Evolutionary conservation across 768 basidiomycete genomes (phyloP), one percentile per base, ranked within the genome.

Genomic region (Mycena leptocephala): DNA sequence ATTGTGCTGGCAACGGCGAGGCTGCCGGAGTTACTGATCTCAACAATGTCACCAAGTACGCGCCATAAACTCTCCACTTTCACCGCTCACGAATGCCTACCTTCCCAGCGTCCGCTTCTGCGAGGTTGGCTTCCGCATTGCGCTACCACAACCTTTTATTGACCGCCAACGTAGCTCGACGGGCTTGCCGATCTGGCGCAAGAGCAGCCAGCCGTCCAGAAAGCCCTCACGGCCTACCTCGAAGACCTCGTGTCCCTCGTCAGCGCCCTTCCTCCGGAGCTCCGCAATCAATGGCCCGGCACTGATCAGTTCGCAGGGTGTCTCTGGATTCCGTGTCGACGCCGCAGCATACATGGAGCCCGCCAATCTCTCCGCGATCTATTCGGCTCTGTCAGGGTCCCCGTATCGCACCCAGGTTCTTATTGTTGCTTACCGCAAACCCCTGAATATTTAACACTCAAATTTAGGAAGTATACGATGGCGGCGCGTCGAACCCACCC

Each of bases 311-410:
- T 64, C 39, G 30, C 53, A 72, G 71, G 71, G 72, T 0, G 72
- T 66, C 43, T 65, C 72, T 66, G 72, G 72, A 46, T 73, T 73
- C 64, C 72, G 72, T 46, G 56, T 73, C 16, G 72, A 73, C 46
- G 72, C 72, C 18, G 72, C 72, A 65, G 64, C 63, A 39, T 65
- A 72, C 53, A 65, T 72, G 53, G 55, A 58, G 32, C 63, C 62
- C 18, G 24, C 71, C 62, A 59, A 72, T 59, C 51, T 72, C 48
- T 72, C 70, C 26, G 61, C 70, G 35, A 72, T 72, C 61, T 72
- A 72, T 63, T 72, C 70, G 33, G 70, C 70, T 48, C 46, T 72
- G 61, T 72, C 70, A n/a, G 70, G 70, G 46, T 72, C 70, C 33
- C 70, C 70, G 24, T 72, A 72, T 63, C 70, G 70, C 61, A 72